Evolutionary conservation across 495 filamentous ascomycete genomes (phyloP).

Genomic region (Daldinia vernicosa): DNA sequence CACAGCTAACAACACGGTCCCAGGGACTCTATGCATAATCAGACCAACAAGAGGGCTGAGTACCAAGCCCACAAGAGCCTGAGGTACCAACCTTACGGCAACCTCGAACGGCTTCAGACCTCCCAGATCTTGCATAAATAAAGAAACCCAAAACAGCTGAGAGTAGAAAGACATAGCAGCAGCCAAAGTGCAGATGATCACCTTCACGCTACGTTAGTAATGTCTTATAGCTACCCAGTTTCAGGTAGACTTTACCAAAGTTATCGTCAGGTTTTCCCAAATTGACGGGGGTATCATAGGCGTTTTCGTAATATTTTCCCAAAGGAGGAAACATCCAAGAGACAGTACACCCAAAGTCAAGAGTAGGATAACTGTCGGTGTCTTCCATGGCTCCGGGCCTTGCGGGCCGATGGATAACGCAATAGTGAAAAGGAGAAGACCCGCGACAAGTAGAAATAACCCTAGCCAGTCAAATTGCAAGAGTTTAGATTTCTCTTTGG

Average conservation of each 20-base stretch:
- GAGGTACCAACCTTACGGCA: constrained; percentile 47
- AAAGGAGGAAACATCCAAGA: constrained; percentile 61
- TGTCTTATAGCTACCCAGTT: neutral
- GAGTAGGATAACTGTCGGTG: constrained; percentile 64
- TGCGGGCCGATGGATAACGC: constrained; percentile 48
- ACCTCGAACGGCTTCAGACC: constrained; percentile 46
- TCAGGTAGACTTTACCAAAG: constrained; percentile 38
- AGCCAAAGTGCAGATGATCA: constrained; percentile 44
- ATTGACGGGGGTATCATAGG: constrained; percentile 50
- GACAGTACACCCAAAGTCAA: constrained; percentile 63
- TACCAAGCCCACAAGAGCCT: constrained; percentile 49
- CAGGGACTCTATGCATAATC: constrained; percentile 47
- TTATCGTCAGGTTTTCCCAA: constrained; percentile 48
- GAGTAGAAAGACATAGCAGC: constrained; percentile 53
- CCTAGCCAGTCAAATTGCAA: constrained; percentile 50
- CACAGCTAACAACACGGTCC: constrained; percentile 43
- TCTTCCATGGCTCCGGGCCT: constrained; percentile 62
- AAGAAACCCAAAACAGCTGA: constrained; percentile 51
- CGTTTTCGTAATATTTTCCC: constrained; percentile 55
- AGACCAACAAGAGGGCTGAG: constrained; percentile 49
- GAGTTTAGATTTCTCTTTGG: constrained; percentile 50
- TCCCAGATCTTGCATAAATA: constrained; percentile 52
- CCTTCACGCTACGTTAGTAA: constrained; percentile 19
- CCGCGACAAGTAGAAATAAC: constrained; percentile 42
- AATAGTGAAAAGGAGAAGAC: constrained; percentile 48